Base-by-base conservation (phyloP, 1,139 yeast genomes). In the Debaryomyces sp. region DNA sequence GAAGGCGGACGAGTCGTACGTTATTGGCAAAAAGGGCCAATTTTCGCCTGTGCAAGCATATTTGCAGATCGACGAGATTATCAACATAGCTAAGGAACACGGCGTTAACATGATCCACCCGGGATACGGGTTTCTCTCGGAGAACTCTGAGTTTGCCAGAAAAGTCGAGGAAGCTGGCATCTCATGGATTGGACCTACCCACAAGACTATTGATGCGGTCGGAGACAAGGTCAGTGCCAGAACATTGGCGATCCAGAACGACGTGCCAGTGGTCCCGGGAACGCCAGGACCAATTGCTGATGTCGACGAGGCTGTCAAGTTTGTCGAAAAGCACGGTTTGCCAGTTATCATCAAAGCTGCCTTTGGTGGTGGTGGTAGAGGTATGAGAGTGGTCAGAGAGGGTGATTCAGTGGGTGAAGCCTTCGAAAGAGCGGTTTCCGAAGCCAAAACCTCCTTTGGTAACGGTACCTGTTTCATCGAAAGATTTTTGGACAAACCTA, bases 361-460 rank as follows among this genome's bases (percentile, higher is more conserved):
- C 41, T 94, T 89, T 66, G 99, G 99, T 70, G 99, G 99, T 75
- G 99, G 99, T 79, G 99, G 99, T 65, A 86, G 99, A 74, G 99
- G 99, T 79, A 94, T 94, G 99, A 86, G 99, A 76, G 98, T 94
- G 46, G 99, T 95, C 44, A 81, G 96, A 66, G 97, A 94, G 70
- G 98, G 97, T 60, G 99, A 94, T 59, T 91, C 87, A 66, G 84
- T 94, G 54, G 85, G 70, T 46, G 98, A 94, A 68, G 98, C 98
- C 34, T 94, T 94, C 75, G 77, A 80, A 63, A 86, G 99, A 73
- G 99, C 99, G 40, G 84, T 89, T 38, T 87, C 96, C 35, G 99
- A 95, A 76, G 99, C 99, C 50, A 80, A 85, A 65, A 81, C 97
- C 41, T 87, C 99, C 12, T 94, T 94, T 61, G 99, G 99, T 64